These are phyloP conservation scores for Amaranthus cruentus DNA, from an alignment of 148 eudicot genomes.

Conservation along the genomic window DNA sequence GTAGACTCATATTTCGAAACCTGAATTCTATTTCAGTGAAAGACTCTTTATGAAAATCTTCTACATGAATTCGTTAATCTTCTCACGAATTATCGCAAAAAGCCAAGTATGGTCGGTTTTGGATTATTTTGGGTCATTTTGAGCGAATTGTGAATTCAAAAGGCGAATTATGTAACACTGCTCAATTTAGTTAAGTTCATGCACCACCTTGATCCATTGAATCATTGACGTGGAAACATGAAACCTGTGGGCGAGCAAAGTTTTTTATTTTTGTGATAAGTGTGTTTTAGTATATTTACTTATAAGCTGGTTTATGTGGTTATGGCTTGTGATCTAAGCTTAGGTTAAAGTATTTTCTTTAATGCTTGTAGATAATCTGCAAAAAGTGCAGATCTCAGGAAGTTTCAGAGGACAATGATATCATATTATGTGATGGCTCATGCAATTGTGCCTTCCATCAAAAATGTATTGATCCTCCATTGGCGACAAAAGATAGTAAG, in stretches of 20 bases:
- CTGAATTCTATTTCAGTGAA: background rate
- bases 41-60: background rate
- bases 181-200: too few relatives aligned
- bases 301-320: background rate
- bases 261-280: background rate
- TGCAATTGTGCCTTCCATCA: conserved; percentile 95
- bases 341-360: background rate
- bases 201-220: too few relatives aligned
- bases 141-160: background rate
- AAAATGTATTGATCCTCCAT: conserved; percentile 89
- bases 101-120: too few relatives aligned
- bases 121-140: background rate
- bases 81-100: too few relatives aligned
- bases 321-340: background rate
- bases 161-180: background rate
- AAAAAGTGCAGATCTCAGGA: conserved; percentile 79
- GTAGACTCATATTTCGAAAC: background rate
- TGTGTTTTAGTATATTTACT: background rate
- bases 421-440: conserved; percentile 89
- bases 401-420: conserved; percentile 85
- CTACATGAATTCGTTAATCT: background rate
- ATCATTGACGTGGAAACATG: background rate
- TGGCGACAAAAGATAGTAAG: conserved; percentile 86
- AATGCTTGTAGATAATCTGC: conserved; percentile 61
- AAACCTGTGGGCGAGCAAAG: background rate